These are phyloP conservation scores for Anthostomella pinea DNA, from an alignment of 2,329 filamentous ascomycete genomes.

Conservation along the genomic window DNA sequence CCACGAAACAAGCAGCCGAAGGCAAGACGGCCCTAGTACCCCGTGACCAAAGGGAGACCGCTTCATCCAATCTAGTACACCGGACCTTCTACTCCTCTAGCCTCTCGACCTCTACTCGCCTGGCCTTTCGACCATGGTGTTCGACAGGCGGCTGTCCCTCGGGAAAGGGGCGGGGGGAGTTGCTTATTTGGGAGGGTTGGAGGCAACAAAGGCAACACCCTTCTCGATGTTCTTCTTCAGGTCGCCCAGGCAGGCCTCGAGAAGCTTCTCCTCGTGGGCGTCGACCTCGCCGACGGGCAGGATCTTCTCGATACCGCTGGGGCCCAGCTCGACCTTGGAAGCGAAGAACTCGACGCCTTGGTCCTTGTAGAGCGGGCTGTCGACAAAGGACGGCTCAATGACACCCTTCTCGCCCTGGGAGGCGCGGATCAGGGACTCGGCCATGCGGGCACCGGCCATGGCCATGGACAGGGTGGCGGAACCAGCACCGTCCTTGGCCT, in stretches of 20 bases:
- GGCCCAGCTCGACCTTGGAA: slow-evolving; percentile 91
- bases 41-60: slow-evolving; percentile 14
- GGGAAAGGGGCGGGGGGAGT: too few relatives aligned
- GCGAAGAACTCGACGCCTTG: slow-evolving; percentile 97
- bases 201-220: slow-evolving; percentile 63
- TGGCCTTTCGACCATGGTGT: too few relatives aligned
- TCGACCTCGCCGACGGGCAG: slow-evolving; percentile 81
- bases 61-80: slow-evolving; percentile 17
- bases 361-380: slow-evolving; percentile 97
- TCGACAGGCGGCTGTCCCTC: too few relatives aligned
- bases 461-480: slow-evolving; percentile 99
- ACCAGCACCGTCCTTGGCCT: slow-evolving; percentile 97
- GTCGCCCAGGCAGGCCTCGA: slow-evolving; percentile 80
- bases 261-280: slow-evolving; percentile 81
- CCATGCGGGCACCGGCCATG: slow-evolving; percentile 81
- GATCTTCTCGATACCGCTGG: slow-evolving; percentile 94
- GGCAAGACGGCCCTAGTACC: slow-evolving; percentile 8
- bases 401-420: slow-evolving; percentile 92
- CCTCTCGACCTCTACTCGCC: slow-evolving; percentile 8
- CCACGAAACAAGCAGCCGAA: slow-evolving; percentile 13
- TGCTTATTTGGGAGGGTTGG: slow-evolving; percentile 59
- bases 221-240: slow-evolving; percentile 95
- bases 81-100: slow-evolving; percentile 4
- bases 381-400: slow-evolving; percentile 93
- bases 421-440: slow-evolving; percentile 91